phyloP scores from a whole-genome alignment of 768 basidiomycete genomes.

The Phaffia tasmanica region DNA sequence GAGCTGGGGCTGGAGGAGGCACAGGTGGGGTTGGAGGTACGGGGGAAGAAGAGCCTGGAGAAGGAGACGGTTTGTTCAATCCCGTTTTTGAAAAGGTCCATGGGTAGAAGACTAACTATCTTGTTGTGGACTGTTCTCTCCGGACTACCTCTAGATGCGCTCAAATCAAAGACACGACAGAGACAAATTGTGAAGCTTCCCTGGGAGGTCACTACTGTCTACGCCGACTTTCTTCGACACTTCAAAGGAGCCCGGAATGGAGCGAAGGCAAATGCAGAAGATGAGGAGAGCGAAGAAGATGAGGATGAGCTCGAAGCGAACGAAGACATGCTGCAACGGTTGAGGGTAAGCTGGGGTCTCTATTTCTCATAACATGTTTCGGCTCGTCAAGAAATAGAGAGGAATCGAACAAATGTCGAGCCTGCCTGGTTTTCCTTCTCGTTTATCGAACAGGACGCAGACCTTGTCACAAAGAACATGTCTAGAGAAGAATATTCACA shows the following conservation, averaged over 20 bases:
- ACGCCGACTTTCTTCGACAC: conserved; percentile 62
- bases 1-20: conserved; percentile 64
- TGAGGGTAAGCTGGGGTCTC: conserved; percentile 48
- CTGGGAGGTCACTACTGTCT: conserved; percentile 89
- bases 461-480: conserved; percentile 90
- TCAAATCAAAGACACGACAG: conserved; percentile 52
- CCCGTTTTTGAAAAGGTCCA: not conserved
- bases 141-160: conserved; percentile 37
- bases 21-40: conserved; percentile 65
- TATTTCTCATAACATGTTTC: not conserved
- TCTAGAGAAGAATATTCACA: conserved; percentile 93
- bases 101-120: no score
- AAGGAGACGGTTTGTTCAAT: conserved; percentile 1
- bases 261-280: conserved; percentile 44
- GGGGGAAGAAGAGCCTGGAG: conserved; percentile 8
- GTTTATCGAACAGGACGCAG: conserved; percentile 58
- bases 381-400: not conserved
- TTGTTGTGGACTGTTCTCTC: not conserved
- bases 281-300: conserved; percentile 87
- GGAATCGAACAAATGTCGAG: not conserved
- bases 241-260: conserved; percentile 20
- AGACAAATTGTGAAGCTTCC: conserved; percentile 91
- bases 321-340: conserved; percentile 78
- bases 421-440: not conserved
- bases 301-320: conserved; percentile 93